Evolutionary conservation across 2,329 filamentous ascomycete genomes (phyloP), one percentile per base, ranked within the genome.

Genomic region (Lasiodiplodia citricola): DNA sequence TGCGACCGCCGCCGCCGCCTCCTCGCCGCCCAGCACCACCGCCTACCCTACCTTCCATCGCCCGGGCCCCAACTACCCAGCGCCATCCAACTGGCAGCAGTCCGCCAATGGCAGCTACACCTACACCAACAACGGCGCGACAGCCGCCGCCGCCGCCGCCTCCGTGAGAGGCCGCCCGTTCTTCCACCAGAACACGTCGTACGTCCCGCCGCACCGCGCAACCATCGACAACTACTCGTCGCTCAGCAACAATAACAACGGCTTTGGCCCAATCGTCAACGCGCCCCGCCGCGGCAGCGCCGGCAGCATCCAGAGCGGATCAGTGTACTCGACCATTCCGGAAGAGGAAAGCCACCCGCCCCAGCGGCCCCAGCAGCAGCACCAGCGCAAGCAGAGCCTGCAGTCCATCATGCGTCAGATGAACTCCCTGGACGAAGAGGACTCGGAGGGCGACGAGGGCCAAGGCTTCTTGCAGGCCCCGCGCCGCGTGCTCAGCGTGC

Each of bases 361-460:
- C 13, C 14, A 10, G 7, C 38, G 13, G 37, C 56, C 57, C 44
- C 16, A 57, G 1, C 55, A 37, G 28, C 41, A 44, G 5, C 41
- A 47, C 6, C 44, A 31, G 41, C 38, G 38, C 51, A 25, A 54
- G 58, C 63, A 66, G 51, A 66, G 51, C 35, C 51, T 64, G 47
- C 18, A 25, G 14, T 50, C 51, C 44, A 64, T 64, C 60, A 64
- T 64, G 47, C 51, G 31, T 16, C 63, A 66, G 38, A 55, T 66
- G 63, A 56, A 56, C 38, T 23, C 52, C 21, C 63, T 66, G 38
- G 52, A 66, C 37, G 51, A 55, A 10, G 63, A 66, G 5, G 62
- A 66, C 31, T 51, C 44, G 14, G 63, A 28, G 18, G 44, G 18
- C 35, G 63, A 47, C 41, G 41, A 50, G 37, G 58, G 57, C 8